These are phyloP conservation scores for Ilyonectria robusta DNA, from an alignment of 2,329 filamentous ascomycete species.

Conservation along the genomic window DNA sequence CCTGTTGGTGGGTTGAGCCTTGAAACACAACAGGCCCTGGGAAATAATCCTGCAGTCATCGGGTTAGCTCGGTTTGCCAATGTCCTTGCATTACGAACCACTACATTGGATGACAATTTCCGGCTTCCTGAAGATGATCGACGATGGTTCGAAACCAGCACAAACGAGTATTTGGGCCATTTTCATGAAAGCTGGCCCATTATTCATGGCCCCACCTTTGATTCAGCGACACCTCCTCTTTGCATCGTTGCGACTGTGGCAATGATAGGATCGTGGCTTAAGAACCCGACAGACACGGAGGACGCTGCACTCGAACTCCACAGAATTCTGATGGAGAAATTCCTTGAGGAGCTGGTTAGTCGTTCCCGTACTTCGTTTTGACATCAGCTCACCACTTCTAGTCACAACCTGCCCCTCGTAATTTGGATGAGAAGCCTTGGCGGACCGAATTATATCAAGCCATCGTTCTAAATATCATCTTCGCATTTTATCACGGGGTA, in stretches of 20 bases:
- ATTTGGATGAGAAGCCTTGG: slow-evolving; percentile 44
- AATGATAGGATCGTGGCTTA: slow-evolving; percentile 58
- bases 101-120: slow-evolving; percentile 27
- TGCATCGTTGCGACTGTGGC: slow-evolving; percentile 49
- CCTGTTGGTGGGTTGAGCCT: slow-evolving; percentile 17
- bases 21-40: slow-evolving; percentile 10
- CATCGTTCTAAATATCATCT: slow-evolving; percentile 56
- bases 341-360: slow-evolving; percentile 49
- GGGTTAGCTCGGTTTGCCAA: slow-evolving; percentile 29
- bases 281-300: slow-evolving; percentile 45
- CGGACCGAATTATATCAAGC: slow-evolving; percentile 52
- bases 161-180: slow-evolving; percentile 54
- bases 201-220: slow-evolving; percentile 55
- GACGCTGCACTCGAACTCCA: slow-evolving; percentile 51
- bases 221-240: slow-evolving; percentile 49
- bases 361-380: not conserved
- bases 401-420: slow-evolving; percentile 33
- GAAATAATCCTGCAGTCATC: slow-evolving; percentile 25
- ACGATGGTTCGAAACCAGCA: slow-evolving; percentile 35
- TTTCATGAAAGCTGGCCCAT: slow-evolving; percentile 60
- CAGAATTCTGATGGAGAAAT: slow-evolving; percentile 48
- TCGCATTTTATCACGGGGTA: slow-evolving; percentile 56
- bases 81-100: slow-evolving; percentile 20
- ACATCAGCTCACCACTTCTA: slow-evolving; percentile 24
- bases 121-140: slow-evolving; percentile 26